Conservation (phyloP, 1,284 basidiomycete species). For the Trichosporon ovoides region DNA sequence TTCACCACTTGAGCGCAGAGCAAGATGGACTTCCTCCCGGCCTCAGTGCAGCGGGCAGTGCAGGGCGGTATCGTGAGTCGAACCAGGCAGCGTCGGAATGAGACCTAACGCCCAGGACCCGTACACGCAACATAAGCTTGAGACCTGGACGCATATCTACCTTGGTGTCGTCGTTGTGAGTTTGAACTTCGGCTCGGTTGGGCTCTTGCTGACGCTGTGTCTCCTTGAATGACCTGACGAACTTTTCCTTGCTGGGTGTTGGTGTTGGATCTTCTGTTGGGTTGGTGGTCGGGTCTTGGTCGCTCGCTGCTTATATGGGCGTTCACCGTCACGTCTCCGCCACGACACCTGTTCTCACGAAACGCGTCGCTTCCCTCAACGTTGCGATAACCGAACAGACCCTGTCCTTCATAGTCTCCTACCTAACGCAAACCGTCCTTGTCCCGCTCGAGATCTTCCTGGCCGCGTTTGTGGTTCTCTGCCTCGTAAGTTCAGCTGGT, state of each 20-base stretch:
- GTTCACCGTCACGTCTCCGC: too few species aligned
- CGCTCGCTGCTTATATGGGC: too few species aligned
- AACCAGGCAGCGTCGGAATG: too few species aligned
- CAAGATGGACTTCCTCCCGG: slow-evolving; percentile 33
- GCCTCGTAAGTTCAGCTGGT: too few species aligned
- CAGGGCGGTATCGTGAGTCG: slow-evolving; percentile 32
- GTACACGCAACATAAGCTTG: slow-evolving; percentile 32
- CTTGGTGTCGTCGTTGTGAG: slow-evolving; percentile 38
- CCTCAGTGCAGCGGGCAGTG: slow-evolving; percentile 22
- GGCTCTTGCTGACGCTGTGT: neutral
- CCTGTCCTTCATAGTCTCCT: slow-evolving; percentile 32
- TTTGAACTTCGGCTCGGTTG: neutral
- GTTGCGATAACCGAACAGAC: slow-evolving; percentile 17
- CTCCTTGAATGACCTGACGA: too few species aligned
- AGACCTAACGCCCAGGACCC: slow-evolving; percentile 32
- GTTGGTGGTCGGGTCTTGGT: too few species aligned
- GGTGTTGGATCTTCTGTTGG: too few species aligned
- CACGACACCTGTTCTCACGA: too few species aligned
- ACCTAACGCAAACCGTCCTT: slow-evolving; percentile 30
- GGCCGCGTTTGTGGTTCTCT: slow-evolving; percentile 28
- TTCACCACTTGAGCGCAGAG: neutral
- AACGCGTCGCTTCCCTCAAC: too few species aligned
- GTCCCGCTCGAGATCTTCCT: slow-evolving; percentile 36
- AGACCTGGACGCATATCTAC: slow-evolving; percentile 32
- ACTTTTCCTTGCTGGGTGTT: too few species aligned